Evolutionary conservation across 106 monocot genomes (phyloP).

Genomic region (Dendrobium officinale): DNA sequence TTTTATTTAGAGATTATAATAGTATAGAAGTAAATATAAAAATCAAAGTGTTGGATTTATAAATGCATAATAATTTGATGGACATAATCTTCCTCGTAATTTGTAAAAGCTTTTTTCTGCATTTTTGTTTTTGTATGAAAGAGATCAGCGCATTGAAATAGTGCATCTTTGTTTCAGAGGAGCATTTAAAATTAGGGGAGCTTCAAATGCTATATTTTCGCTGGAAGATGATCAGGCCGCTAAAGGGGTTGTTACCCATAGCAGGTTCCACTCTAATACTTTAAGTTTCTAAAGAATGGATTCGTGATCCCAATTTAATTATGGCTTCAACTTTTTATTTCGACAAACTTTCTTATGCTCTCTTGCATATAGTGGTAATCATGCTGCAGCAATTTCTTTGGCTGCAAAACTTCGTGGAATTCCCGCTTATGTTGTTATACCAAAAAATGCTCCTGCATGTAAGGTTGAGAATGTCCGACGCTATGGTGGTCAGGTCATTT

Average conservation of each 20-base stretch:
- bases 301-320: background rate
- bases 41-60: no score
- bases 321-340: background rate
- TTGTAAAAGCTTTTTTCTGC: background rate
- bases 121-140: background rate
- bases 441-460: slow-evolving; percentile 85
- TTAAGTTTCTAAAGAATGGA: background rate
- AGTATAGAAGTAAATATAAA: no score
- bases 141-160: background rate
- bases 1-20: background rate
- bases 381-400: slow-evolving; percentile 89
- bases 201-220: slow-evolving; percentile 87
- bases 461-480: slow-evolving; percentile 94
- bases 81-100: background rate
- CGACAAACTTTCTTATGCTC: background rate
- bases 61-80: background rate
- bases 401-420: slow-evolving; percentile 90
- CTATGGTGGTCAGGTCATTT: slow-evolving; percentile 82
- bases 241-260: slow-evolving; percentile 91
- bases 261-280: slow-evolving; percentile 45
- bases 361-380: slow-evolving; percentile 69
- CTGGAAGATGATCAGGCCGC: slow-evolving; percentile 56
- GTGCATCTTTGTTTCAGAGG: slow-evolving; percentile 35
- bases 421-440: slow-evolving; percentile 86
- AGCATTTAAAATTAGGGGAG: slow-evolving; percentile 93